Evolutionary conservation across 495 filamentous ascomycete genomes (phyloP).

Genomic region (Saxophila tyrrhenica): DNA sequence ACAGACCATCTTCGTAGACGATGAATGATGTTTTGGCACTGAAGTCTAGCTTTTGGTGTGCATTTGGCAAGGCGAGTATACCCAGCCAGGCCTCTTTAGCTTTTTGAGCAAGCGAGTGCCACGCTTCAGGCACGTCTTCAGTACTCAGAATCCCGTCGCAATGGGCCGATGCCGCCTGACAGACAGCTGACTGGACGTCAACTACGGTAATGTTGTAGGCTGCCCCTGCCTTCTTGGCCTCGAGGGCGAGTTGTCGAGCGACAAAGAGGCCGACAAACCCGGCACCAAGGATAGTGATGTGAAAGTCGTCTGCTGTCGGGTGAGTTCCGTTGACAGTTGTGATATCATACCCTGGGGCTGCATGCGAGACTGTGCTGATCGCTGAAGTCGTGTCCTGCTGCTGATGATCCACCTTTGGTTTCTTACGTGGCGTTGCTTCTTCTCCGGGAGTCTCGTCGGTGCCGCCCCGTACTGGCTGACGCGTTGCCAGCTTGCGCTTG

Average conservation of each 20-base stretch:
- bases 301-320: not conserved
- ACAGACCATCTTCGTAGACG: not conserved
- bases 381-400: not conserved
- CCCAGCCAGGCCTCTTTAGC: slow-evolving; percentile 1
- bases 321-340: not conserved
- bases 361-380: too few relatives aligned
- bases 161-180: slow-evolving; percentile 2
- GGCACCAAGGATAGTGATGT: slow-evolving; percentile 12
- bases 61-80: not conserved
- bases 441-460: not conserved
- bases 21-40: not conserved
- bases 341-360: too few relatives aligned
- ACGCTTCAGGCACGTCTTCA: not conserved
- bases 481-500: not conserved
- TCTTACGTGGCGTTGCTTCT: not conserved
- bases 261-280: slow-evolving; percentile 15
- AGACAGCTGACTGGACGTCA: slow-evolving; percentile 1
- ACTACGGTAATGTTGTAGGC: slow-evolving; percentile 14
- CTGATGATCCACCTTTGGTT: not conserved
- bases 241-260: slow-evolving; percentile 10
- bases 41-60: not conserved
- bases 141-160: slow-evolving; percentile 8
- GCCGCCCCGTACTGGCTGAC: not conserved
- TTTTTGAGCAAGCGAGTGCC: not conserved
- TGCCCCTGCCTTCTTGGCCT: not conserved